Conservation (phyloP, 768 basidiomycete genomes). For the Pleurotus cornucopiae region DNA sequence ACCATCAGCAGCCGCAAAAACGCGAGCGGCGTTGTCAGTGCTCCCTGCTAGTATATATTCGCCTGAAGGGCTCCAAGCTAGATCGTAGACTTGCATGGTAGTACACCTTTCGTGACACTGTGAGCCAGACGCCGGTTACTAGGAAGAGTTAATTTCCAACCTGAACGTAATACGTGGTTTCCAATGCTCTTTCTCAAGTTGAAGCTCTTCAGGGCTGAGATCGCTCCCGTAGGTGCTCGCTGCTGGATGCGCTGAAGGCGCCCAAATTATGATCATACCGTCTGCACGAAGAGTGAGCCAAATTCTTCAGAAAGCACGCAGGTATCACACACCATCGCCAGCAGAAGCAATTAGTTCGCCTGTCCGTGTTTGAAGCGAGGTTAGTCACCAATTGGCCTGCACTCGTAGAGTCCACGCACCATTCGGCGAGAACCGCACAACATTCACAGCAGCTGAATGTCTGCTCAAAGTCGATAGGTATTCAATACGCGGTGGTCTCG, state of each 20-base stretch:
- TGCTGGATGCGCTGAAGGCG: constrained; percentile 71
- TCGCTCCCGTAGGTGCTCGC: constrained; percentile 80
- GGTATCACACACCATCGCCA: constrained; percentile 76
- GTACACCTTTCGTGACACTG: constrained; percentile 59
- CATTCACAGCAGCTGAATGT: constrained; percentile 94
- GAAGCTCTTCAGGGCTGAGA: constrained; percentile 68
- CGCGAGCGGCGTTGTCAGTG: constrained; percentile 90
- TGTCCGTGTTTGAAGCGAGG: constrained; percentile 22
- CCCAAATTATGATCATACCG: constrained; percentile 97
- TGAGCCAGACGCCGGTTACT: too few relatives aligned
- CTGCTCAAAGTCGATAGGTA: constrained; percentile 91
- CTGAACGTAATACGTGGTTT: constrained; percentile 81
- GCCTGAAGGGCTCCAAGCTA: constrained; percentile 96
- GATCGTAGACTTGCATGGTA: constrained; percentile 94
- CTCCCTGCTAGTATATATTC: constrained; percentile 95
- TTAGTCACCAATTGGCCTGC: not conserved
- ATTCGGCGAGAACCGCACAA: constrained; percentile 92
- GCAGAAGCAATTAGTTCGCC: constrained; percentile 94
- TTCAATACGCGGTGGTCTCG: constrained; percentile 78
- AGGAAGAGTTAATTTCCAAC: constrained; percentile 33
- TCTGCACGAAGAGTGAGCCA: constrained; percentile 42
- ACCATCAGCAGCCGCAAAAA: constrained; percentile 78
- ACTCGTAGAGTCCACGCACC: constrained; percentile 42
- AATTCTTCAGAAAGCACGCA: not conserved
- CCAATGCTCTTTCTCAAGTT: constrained; percentile 95